Conservation (phyloP, 2,329 filamentous ascomycete species). For the Fusarium luffae region DNA sequence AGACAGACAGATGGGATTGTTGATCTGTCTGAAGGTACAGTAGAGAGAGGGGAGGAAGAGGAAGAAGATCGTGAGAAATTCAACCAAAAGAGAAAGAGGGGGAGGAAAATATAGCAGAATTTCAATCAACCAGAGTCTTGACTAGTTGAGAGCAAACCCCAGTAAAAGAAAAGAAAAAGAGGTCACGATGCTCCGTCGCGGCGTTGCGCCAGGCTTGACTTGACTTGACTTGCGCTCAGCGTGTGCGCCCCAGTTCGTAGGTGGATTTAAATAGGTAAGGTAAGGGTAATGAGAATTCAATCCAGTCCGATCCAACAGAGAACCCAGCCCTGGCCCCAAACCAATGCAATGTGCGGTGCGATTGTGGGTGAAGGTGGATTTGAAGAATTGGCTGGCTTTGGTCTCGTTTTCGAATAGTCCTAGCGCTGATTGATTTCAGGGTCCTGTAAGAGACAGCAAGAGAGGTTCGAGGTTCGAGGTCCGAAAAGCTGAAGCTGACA, state of each 20-base stretch:
- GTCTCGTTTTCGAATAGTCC: slow-evolving; percentile 35
- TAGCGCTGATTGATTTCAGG: slow-evolving; percentile 35
- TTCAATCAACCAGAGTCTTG: slow-evolving; percentile 14
- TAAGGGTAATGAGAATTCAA: slow-evolving; percentile 17
- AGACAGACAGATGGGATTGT: slow-evolving; percentile 29
- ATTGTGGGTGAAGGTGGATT: slow-evolving; percentile 46
- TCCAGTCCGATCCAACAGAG: slow-evolving; percentile 32
- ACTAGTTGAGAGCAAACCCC: slow-evolving; percentile 34
- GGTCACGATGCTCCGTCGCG: slow-evolving; percentile 47
- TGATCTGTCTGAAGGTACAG: slow-evolving; percentile 8
- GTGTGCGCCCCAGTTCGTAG: slow-evolving; percentile 39
- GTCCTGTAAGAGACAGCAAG: slow-evolving; percentile 17
- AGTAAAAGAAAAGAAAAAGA: slow-evolving; percentile 36
- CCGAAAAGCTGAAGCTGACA: slow-evolving; percentile 23
- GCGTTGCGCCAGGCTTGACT: slow-evolving; percentile 42
- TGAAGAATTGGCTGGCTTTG: slow-evolving; percentile 26
- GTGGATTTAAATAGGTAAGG: slow-evolving; percentile 42
- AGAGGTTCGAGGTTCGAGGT: background rate
- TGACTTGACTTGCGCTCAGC: slow-evolving; percentile 28
- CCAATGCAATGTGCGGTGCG: slow-evolving; percentile 25
- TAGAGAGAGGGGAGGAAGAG: background rate
- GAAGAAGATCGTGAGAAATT: slow-evolving; percentile 22
- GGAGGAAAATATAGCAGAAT: slow-evolving; percentile 23
- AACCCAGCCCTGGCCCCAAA: slow-evolving; percentile 29
- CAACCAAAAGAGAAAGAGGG: slow-evolving; percentile 16